phyloP scores from a whole-genome alignment of 164 flowering plant genomes.

The Stephania yunnanensis region DNA sequence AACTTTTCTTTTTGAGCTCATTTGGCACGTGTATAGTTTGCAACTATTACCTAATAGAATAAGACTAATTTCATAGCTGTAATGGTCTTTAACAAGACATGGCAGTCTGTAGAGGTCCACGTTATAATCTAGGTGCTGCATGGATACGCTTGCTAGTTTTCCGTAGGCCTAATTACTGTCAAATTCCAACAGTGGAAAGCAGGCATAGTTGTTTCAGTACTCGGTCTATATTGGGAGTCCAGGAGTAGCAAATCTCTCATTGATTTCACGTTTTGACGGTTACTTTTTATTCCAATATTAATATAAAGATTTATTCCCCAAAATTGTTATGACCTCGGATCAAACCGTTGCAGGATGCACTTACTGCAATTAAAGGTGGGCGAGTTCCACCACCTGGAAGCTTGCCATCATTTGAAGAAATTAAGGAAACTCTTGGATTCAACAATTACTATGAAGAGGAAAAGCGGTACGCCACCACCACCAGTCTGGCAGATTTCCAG shows the following conservation, averaged over 20 bases:
- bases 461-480: constrained; percentile 47
- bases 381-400: constrained; percentile 88
- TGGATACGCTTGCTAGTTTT: neutral
- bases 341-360: constrained; percentile 68
- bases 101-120: neutral
- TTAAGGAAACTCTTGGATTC: constrained; percentile 82
- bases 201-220: neutral
- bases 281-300: neutral
- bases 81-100: neutral
- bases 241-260: neutral
- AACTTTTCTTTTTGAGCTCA: neutral
- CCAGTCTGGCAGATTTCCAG: constrained; percentile 22
- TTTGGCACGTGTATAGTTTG: neutral
- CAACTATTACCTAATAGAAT: neutral
- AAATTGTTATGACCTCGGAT: neutral
- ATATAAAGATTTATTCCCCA: neutral
- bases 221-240: neutral
- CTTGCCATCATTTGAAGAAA: constrained; percentile 88
- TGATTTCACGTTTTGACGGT: neutral
- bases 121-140: neutral
- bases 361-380: constrained; percentile 74
- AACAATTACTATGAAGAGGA: constrained; percentile 84
- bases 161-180: neutral
- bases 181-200: neutral
- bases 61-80: neutral